These are phyloP conservation scores for Cercophora newfieldiana DNA, from an alignment of 495 filamentous ascomycete genomes.

Conservation along the genomic window DNA sequence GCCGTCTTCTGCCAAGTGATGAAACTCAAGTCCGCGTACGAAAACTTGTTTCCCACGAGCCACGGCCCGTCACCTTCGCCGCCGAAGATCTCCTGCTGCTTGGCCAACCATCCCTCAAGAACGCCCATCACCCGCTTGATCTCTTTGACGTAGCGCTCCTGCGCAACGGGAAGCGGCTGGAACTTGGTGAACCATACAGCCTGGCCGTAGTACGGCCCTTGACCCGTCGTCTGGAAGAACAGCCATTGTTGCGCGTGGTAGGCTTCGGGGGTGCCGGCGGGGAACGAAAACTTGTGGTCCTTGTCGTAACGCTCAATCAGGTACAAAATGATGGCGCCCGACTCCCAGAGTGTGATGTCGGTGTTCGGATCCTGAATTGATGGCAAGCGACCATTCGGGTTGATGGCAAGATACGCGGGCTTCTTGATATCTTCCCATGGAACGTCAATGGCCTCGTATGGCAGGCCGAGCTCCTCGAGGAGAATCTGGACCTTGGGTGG, in stretches of 20 bases:
- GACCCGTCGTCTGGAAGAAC: slow-evolving; percentile 66
- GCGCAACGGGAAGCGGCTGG: slow-evolving; percentile 59
- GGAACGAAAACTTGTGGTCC: slow-evolving; percentile 58
- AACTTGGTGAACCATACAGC: slow-evolving; percentile 46
- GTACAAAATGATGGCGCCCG: slow-evolving; percentile 72
- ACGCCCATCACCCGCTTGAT: slow-evolving; percentile 60
- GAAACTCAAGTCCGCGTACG: slow-evolving; percentile 62
- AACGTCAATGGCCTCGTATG: slow-evolving; percentile 49
- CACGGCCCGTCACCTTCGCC: slow-evolving; percentile 35
- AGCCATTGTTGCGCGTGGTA: slow-evolving; percentile 64
- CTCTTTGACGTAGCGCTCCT: slow-evolving; percentile 62
- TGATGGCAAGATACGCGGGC: slow-evolving; percentile 55
- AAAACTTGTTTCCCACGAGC: slow-evolving; percentile 60
- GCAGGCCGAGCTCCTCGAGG: slow-evolving; percentile 62
- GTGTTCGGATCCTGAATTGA: slow-evolving; percentile 68
- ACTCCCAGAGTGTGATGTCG: slow-evolving; percentile 66
- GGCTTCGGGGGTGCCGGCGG: slow-evolving; percentile 46
- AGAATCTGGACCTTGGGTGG: slow-evolving; percentile 61
- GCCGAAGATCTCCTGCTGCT: slow-evolving; percentile 36
- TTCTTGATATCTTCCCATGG: slow-evolving; percentile 57
- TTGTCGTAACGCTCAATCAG: slow-evolving; percentile 71
- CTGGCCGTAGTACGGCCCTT: slow-evolving; percentile 69
- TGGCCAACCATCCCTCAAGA: slow-evolving; percentile 52
- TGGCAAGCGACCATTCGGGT: slow-evolving; percentile 72
- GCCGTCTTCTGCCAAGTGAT: slow-evolving; percentile 51